Base-by-base conservation (phyloP, 2,329 filamentous ascomycete genomes). In the Diaporthe amygdali region DNA sequence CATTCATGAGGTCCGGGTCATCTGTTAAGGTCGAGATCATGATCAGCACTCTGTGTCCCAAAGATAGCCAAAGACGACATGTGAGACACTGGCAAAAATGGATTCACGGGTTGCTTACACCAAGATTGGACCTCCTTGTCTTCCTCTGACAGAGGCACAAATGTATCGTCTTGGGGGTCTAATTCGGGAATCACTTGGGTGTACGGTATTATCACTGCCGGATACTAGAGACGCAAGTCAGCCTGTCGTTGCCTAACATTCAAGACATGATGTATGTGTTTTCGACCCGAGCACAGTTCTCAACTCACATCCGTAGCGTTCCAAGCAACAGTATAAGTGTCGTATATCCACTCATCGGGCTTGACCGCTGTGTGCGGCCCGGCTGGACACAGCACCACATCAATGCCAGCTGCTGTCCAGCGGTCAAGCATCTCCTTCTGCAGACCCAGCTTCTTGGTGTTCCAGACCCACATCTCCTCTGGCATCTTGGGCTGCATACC, bases 401-500 rank as follows among this genome's bases (percentile, higher is more conserved):
- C 79, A 39, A 79, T 75, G 7, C 76, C 76, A 2, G 79, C 79
- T n/a, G 77, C 71, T 68, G 78, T 75, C 79, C 79, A 81, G 17
- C 76, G 73, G 72, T 82, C 79, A n/a, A 81, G 74, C 76, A 81
- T 80, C 49, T 78, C 51, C 70, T 81, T 81, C 74, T 78, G 77
- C n/a, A 80, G 63, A 1, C 68, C 71, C 20, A 76, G 56, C 63
- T 79, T 79, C 73, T 78, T 79, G 3, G 79, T 76, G 72, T 81
- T 81, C 76, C 76, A 78, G 34, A 68, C 73, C 80, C 80, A 81
- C 46, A 76, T 73, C 68, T 81, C 74, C 73, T 81, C 80, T 66
- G 76, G 77, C 2, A 72, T 78, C 70, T 82, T 82, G 2, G 73
- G 56, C 20, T 77, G 76, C 2, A 80, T 71, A 17, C 76, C 76